A percentile compares a stretch with the other conserved stretches of the same genome.
phyloP scores from a whole-genome alignment of 768 basidiomycete genomes.

The Austroboletus festivus region DNA sequence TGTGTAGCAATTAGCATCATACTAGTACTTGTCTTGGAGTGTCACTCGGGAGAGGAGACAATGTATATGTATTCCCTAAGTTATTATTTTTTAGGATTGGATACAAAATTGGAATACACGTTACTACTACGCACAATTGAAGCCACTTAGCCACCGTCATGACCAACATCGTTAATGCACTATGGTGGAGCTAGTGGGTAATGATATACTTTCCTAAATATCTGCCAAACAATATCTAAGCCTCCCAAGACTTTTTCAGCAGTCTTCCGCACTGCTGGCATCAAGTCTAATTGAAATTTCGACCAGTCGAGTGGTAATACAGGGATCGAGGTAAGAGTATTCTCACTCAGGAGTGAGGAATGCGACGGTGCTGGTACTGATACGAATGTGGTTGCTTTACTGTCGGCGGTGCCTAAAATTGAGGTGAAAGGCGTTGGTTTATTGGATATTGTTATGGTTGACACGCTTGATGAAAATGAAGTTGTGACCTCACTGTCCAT shows the following conservation, averaged over 20 bases:
- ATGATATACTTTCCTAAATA: conserved; percentile 31
- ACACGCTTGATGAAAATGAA: conserved; percentile 2
- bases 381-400: conserved; percentile 10
- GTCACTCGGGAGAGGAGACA: too few relatives aligned
- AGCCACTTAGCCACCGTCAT: too few relatives aligned
- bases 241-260: conserved; percentile 28
- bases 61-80: too few relatives aligned
- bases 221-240: conserved; percentile 28
- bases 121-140: too few relatives aligned
- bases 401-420: conserved; percentile 8
- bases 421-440: conserved; percentile 3
- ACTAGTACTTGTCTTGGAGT: conserved; percentile 17
- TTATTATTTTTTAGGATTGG: conserved; percentile 25
- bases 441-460: conserved; percentile 11
- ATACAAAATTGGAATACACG: too few relatives aligned
- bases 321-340: conserved; percentile 19
- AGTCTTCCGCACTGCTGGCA: conserved; percentile 20
- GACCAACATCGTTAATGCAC: conserved; percentile 1
- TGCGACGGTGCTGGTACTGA: conserved; percentile 14
- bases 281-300: conserved; percentile 23
- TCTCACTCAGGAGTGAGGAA: conserved; percentile 11
- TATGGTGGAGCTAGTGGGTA: conserved; percentile 35
- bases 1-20: conserved; percentile 27
- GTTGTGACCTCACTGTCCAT: conserved; percentile 4
- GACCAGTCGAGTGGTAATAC: conserved; percentile 29